phyloP scores from a whole-genome alignment of 2,329 filamentous ascomycete species.

The Aspergillus cejpii region DNA sequence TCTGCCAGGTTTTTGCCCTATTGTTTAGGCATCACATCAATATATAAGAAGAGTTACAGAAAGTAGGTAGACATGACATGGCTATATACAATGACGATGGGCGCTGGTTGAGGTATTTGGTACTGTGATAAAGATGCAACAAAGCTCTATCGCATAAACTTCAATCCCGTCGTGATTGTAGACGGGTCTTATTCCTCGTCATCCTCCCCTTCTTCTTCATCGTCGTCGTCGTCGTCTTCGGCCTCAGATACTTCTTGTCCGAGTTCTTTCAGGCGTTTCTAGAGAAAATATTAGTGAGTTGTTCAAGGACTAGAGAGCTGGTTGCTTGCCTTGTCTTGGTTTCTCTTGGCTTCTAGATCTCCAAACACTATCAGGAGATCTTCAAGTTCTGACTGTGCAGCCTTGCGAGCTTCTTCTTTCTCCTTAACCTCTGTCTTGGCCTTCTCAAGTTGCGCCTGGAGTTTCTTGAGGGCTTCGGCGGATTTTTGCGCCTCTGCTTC shows the following conservation, averaged over 20 bases:
- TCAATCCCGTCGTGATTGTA: slow-evolving; percentile 5
- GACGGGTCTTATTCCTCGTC: slow-evolving; percentile 32
- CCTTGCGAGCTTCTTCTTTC: slow-evolving; percentile 57
- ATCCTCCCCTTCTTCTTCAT: slow-evolving; percentile 51
- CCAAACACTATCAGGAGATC: slow-evolving; percentile 75
- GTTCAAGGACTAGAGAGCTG: neutral
- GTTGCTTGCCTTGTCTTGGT: slow-evolving; percentile 62
- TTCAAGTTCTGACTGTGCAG: slow-evolving; percentile 66
- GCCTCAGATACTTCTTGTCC: slow-evolving; percentile 68
- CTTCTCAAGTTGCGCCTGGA: slow-evolving; percentile 27
- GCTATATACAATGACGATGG: slow-evolving; percentile 4
- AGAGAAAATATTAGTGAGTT: slow-evolving; percentile 7
- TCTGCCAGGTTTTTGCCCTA: slow-evolving; percentile 9
- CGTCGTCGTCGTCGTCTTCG: slow-evolving; percentile 60
- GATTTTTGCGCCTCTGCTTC: slow-evolving; percentile 38
- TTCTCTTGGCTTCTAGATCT: slow-evolving; percentile 70
- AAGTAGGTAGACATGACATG: neutral
- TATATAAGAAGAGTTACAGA: neutral
- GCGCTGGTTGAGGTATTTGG: neutral
- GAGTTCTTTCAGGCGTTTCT: slow-evolving; percentile 57
- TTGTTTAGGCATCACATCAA: slow-evolving; percentile 1
- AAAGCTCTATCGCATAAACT: neutral
- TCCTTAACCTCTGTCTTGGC: slow-evolving; percentile 33
- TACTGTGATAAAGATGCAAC: neutral
- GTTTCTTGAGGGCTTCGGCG: slow-evolving; percentile 52